A percentile compares a stretch with the other conserved stretches of the same genome.
Evolutionary conservation across 176 grass and related monocot species (phyloP).

Genomic region (Areca catechu): DNA sequence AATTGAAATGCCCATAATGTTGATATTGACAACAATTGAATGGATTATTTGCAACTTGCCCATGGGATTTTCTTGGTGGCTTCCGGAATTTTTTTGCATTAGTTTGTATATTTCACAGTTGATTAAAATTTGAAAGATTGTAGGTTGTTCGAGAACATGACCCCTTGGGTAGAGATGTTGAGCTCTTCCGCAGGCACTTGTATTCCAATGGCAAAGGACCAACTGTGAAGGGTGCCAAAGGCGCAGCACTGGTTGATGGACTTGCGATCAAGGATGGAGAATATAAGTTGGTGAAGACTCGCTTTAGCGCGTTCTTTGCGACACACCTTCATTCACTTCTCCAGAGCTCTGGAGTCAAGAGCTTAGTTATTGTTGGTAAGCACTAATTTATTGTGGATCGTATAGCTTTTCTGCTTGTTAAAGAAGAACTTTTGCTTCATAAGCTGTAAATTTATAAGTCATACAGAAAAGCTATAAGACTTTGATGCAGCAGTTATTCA

Average conservation of each 20-base stretch:
- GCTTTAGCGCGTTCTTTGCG: conserved; percentile 84
- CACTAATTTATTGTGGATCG: too few species aligned
- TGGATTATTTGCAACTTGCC: too few species aligned
- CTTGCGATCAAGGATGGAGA: conserved; percentile 76
- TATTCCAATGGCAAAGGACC: conserved; percentile 72
- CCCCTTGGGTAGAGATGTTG: conserved; percentile 67
- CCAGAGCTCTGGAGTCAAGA: conserved; percentile 58
- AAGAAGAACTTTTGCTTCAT: too few species aligned
- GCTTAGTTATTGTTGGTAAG: conserved; percentile 74
- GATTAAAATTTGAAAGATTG: neutral
- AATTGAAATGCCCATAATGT: too few species aligned
- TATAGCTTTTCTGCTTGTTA: too few species aligned
- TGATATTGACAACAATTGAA: too few species aligned
- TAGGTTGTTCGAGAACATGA: conserved; percentile 95
- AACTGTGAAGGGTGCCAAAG: conserved; percentile 56
- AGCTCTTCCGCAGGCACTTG: conserved; percentile 61
- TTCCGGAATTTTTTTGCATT: too few species aligned
- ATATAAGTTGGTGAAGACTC: conserved; percentile 92
- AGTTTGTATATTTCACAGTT: too few species aligned
- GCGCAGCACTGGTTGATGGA: conserved; percentile 58
- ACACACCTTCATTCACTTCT: conserved; percentile 79
- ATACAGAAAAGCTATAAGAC: too few species aligned
- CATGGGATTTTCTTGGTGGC: too few species aligned
- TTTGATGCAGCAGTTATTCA: too few species aligned
- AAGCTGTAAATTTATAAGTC: too few species aligned